Conservation (phyloP, 2,329 filamentous ascomycete genomes). For the Fusarium penzigii region DNA sequence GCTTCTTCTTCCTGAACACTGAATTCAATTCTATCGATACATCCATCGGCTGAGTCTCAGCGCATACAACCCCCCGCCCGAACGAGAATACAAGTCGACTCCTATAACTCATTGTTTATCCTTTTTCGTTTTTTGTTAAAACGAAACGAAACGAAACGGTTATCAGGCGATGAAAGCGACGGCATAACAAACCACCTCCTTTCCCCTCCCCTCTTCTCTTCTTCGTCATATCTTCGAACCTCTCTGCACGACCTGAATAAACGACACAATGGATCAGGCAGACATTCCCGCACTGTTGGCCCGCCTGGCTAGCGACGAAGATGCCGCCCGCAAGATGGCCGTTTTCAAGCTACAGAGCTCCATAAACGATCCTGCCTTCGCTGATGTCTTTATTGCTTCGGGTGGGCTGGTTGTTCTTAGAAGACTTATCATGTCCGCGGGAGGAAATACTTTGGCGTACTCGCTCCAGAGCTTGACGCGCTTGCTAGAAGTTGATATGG, state of each 20-base stretch:
- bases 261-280: constrained; percentile 57
- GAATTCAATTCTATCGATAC: too few species aligned
- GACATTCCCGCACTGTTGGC: constrained; percentile 66
- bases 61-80: too few species aligned
- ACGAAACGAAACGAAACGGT: not conserved
- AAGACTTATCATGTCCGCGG: constrained; percentile 79
- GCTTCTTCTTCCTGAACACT: too few species aligned
- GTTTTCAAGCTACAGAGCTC: constrained; percentile 96
- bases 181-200: constrained; percentile 4
- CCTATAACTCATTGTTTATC: constrained; percentile 7
- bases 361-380: constrained; percentile 94
- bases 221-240: constrained; percentile 6
- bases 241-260: constrained; percentile 27
- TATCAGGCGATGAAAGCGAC: constrained; percentile 19
- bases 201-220: constrained; percentile 1
- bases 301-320: constrained; percentile 70
- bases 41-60: too few species aligned
- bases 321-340: constrained; percentile 96
- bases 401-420: constrained; percentile 82
- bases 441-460: constrained; percentile 94
- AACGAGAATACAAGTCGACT: constrained; percentile 11
- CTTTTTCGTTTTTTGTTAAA: not conserved
- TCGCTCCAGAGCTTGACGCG: constrained; percentile 86
- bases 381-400: constrained; percentile 91
- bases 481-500: constrained; percentile 93